Conservation (phyloP, 2,329 filamentous ascomycete species). For the Trichoderma lentiforme region DNA sequence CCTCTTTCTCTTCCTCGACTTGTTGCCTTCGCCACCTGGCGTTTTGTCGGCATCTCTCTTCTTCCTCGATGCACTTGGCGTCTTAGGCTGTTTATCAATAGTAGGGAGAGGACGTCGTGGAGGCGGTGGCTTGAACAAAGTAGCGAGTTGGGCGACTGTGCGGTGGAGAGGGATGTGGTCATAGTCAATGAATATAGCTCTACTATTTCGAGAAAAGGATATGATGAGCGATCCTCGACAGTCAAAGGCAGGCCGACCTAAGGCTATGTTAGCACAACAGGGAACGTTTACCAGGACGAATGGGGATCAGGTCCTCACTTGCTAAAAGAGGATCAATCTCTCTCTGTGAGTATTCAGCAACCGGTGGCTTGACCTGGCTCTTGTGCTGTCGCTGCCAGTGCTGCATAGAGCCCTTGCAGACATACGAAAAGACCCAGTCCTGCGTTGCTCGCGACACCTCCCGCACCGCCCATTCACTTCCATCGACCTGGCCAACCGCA, state of each 20-base stretch:
- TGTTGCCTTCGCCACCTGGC: slow-evolving; percentile 26
- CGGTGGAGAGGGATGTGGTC: slow-evolving; percentile 56
- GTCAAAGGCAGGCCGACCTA: slow-evolving; percentile 57
- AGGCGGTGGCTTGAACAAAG: slow-evolving; percentile 46
- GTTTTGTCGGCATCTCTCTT: slow-evolving; percentile 25
- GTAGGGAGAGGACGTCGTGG: slow-evolving; percentile 27
- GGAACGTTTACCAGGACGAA: neutral
- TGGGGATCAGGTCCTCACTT: slow-evolving; percentile 34
- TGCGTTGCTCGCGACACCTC: slow-evolving; percentile 43
- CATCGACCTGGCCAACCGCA: slow-evolving; percentile 44
- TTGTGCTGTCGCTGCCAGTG: slow-evolving; percentile 50
- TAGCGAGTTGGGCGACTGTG: slow-evolving; percentile 50
- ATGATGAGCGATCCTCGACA: slow-evolving; percentile 52
- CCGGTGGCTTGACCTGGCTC: slow-evolving; percentile 36
- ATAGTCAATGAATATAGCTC: slow-evolving; percentile 51
- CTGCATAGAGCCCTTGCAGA: slow-evolving; percentile 51
- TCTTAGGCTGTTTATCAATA: slow-evolving; percentile 28
- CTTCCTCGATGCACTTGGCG: slow-evolving; percentile 29
- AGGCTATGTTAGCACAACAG: slow-evolving; percentile 9
- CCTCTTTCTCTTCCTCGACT: slow-evolving; percentile 32
- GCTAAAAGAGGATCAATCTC: slow-evolving; percentile 45
- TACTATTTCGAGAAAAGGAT: slow-evolving; percentile 46
- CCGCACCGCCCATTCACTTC: slow-evolving; percentile 47
- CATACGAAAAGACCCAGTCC: slow-evolving; percentile 53
- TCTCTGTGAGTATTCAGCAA: slow-evolving; percentile 49